Conservation (phyloP, 768 basidiomycete species). For the Serendipita sp. region DNA sequence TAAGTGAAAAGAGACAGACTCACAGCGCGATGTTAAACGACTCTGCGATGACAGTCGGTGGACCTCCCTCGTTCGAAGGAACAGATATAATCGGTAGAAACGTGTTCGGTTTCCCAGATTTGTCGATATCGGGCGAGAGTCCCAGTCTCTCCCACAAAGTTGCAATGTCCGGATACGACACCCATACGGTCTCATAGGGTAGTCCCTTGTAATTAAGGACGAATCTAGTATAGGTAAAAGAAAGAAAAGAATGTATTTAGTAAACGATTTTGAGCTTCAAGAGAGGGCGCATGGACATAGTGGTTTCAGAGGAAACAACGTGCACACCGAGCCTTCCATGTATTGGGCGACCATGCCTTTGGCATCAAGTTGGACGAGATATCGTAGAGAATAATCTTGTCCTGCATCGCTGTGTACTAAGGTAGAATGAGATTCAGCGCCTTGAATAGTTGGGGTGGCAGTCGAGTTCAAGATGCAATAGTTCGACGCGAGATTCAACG, state of each 20-base stretch:
- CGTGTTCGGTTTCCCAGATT: neutral
- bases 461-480: too few relatives aligned
- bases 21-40: conserved; percentile 4
- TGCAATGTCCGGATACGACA: conserved; percentile 51
- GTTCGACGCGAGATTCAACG: too few relatives aligned
- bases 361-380: conserved; percentile 36
- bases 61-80: neutral
- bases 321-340: conserved; percentile 51
- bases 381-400: conserved; percentile 45
- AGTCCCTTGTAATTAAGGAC: conserved; percentile 63
- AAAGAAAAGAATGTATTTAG: neutral
- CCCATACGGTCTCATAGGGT: conserved; percentile 50
- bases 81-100: neutral
- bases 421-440: too few relatives aligned
- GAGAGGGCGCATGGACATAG: neutral
- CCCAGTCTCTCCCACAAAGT: neutral
- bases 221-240: conserved; percentile 25
- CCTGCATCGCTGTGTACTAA: too few relatives aligned
- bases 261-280: neutral
- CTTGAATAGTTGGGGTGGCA: too few relatives aligned
- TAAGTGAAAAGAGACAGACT: neutral
- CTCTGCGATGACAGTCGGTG: neutral
- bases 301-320: neutral
- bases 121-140: neutral
- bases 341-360: conserved; percentile 58